Evolutionary conservation across 2,329 filamentous ascomycete genomes (phyloP), one percentile per base, ranked within the genome.

Genomic region (Xylaria digitata): DNA sequence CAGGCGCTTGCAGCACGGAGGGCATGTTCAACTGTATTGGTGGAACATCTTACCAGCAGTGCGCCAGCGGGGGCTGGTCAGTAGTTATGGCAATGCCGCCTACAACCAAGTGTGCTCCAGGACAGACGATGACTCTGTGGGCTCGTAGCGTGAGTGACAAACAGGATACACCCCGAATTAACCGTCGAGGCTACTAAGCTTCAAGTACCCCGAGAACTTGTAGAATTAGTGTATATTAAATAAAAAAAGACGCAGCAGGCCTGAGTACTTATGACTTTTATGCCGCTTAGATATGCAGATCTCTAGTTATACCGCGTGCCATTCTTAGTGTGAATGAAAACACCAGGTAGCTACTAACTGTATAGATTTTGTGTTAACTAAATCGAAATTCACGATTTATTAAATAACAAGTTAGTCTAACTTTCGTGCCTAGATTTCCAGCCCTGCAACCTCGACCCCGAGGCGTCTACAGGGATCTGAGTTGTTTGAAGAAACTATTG

Each of bases 11-110:
- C 67, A 71, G 70, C 2, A 15, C 67, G 1, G 76, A 79, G 66
- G 78, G 78, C 53, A 73, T 72, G 68, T 79, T 75, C 70, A 79
- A 79, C 71, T 80, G 78, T 62, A 69, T 79, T 50, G 73, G 56
- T 15, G 76, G 78, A 30, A 69, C 67, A 3, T 55, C 69, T 7
- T 80, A 75, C 68, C 78, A 80, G 65, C 78, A 78, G 63, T 80
- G 78, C 59, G 78, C 78, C 1, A 73, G 70, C 2, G 78, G 78
- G 0, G 45, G 63, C 3, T 80, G 78, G 78, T 73, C 75, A 0
- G 8, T 52, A 0, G 63, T 78, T 13, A 72, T 71, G 69, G 55
- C 69, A 23, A 74, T 79, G 70, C 71, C 78, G 0, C 66, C 74
- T 1, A 74, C 74, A 0, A 76, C 74, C 7, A 76, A 72, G 63